phyloP scores from a whole-genome alignment of 2,329 filamentous ascomycete species.

The Ophiostoma australiae region DNA sequence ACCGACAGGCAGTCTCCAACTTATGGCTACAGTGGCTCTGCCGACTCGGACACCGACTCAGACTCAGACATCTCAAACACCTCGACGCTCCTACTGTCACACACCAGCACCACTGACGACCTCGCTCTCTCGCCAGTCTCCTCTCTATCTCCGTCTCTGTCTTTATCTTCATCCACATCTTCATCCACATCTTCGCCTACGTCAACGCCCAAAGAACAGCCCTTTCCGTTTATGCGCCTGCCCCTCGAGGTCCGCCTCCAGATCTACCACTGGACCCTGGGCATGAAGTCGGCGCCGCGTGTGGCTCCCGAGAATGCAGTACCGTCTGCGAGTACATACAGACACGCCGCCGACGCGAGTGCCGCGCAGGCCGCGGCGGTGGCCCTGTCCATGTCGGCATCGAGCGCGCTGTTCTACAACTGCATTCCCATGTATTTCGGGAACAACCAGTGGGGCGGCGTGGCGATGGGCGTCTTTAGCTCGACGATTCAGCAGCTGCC shows the following conservation, averaged over 20 bases:
- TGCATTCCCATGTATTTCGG: background rate
- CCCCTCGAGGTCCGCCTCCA: constrained; percentile 45
- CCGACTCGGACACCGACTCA: background rate
- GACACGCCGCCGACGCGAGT: background rate
- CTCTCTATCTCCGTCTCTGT: no score
- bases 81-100: background rate
- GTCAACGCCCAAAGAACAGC: background rate
- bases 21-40: no score
- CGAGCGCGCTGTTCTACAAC: background rate
- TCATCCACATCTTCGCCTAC: background rate
- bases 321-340: background rate
- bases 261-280: constrained; percentile 39
- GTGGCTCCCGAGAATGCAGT: background rate
- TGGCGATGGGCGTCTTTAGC: background rate
- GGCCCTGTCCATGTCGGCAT: background rate
- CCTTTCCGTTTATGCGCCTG: constrained; percentile 35
- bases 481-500: background rate
- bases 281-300: background rate
- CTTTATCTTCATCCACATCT: background rate
- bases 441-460: background rate
- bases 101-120: background rate
- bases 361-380: background rate
- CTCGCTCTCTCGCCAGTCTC: background rate
- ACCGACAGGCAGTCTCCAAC: background rate
- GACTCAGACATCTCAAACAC: background rate